Evolutionary conservation across 225 moss, liverwort and hornwort genomes (phyloP), one percentile per base, ranked within the genome.

Genomic region (Takakia lepidozioides): DNA sequence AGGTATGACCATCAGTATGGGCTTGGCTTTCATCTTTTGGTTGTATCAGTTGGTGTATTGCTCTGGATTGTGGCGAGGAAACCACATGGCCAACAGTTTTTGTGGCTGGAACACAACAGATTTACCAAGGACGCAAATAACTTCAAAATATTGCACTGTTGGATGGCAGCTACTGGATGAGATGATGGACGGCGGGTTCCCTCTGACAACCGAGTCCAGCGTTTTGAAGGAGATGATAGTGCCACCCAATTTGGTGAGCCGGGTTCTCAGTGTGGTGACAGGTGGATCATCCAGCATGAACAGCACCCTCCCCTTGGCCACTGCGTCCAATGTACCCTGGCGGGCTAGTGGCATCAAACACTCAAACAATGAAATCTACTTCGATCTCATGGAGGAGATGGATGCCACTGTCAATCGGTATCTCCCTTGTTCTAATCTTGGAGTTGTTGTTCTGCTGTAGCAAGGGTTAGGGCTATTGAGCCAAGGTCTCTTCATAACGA

Each of bases 181-280:
- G 66, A 99, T 99, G 98, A 91, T 99, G 98, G 98, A 99, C 64
- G 69, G 92, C 46, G 98, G 98, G 27, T 91, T 91, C 67, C 98
- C 91, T 29, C 69, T 99, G 59, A 91, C 91, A 5, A 99, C 98
- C 6, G 98, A 99, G 58, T 75, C 78, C 44, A 87, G 76, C 51
- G 62, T 85, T 49, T 49, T 99, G 55, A 99, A 91, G 65, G 98
- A 88, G 72, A 99, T 91, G 83, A 91, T 99, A 43, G 64, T 77
- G 47, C 87, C 98, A 44, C 75, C 87, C 20, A 99, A 85, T 73
- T 44, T 99, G 57, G 91, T 99, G 9, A 91, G 91, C 66, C 71
- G 87, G 45, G 98, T 99, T 25, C 52, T 91, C 30, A 99, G 87
- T 51, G 91, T 85, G 15, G 87, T 99, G 51, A 99, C 85, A 43